Evolutionary conservation across 805 yeast genomes (phyloP).

Genomic region (Kregervanrija fluxuum): DNA sequence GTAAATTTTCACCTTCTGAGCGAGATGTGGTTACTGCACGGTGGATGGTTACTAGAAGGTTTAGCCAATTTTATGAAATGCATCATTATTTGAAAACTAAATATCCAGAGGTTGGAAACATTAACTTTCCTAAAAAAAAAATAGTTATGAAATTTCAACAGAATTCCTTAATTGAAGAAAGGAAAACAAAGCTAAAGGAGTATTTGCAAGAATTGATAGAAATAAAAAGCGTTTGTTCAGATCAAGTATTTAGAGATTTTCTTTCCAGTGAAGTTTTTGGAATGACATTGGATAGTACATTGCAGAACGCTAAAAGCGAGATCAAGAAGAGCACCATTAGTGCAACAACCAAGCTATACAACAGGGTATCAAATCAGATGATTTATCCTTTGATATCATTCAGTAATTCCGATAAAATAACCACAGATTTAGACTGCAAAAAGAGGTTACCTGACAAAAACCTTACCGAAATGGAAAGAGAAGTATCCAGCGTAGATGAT

Average conservation of each 20-base stretch:
- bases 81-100: constrained; percentile 53
- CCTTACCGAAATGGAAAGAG: constrained; percentile 42
- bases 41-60: constrained; percentile 89
- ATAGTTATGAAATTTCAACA: constrained; percentile 70
- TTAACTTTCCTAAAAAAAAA: constrained; percentile 54
- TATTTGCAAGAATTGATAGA: constrained; percentile 53
- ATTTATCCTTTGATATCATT: constrained; percentile 6
- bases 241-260: constrained; percentile 66
- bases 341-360: constrained; percentile 27
- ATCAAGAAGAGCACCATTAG: constrained; percentile 13
- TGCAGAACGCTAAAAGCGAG: constrained; percentile 3
- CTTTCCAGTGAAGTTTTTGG: constrained; percentile 64
- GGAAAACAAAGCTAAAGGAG: constrained; percentile 53
- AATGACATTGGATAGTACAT: constrained; percentile 14
- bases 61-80: constrained; percentile 71
- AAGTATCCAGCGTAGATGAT: constrained; percentile 46
- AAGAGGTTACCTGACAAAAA: not conserved
- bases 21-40: constrained; percentile 47
- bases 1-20: constrained; percentile 33
- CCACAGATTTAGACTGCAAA: not conserved
- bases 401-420: not conserved
- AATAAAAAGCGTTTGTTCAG: constrained; percentile 66
- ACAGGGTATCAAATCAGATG: constrained; percentile 24
- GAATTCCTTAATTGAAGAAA: constrained; percentile 51
- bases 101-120: constrained; percentile 41